Evolutionary conservation across 2,329 filamentous ascomycete species (phyloP), one percentile per base, ranked within the genome.

Genomic region (Alternaria infectoria): DNA sequence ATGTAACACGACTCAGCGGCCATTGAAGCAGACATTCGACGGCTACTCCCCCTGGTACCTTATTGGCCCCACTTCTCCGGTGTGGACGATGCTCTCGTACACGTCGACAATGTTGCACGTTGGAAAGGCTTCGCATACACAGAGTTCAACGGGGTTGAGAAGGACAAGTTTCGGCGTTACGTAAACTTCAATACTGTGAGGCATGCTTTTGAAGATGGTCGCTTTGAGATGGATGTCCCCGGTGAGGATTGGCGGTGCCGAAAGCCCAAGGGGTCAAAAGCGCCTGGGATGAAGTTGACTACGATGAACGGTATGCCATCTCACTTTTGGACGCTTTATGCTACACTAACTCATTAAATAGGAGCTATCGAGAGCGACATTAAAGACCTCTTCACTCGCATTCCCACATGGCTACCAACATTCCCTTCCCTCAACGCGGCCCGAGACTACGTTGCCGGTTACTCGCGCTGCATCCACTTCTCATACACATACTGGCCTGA

Each of bases 141-240:
- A 13, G 12, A n/a, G 6, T 58, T 58, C 28, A 28, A 30, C 3
- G 57, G 54, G 30, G 50, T 69, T 6, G 61, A 59, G 25, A 4
- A 23, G 52, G 12, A 10, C 3, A 61, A 40, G 44, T 69, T 45
- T 19, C 11, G 45, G 9, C 15, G 49, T 17, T 58, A 51, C 15
- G 46, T 58, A 5, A 43, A 58, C 5, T 58, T n/a, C 23, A 58
- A 58, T 4, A 6, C 49, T 54, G 15, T 59, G 44, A 30, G 63
- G 45, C 47, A 57, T 21, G 55, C 54, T 25, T 57, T 62, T 19
- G 43, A 52, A 28, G 55, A 54, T 0, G 58, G 63, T 6, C 12
- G 32, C 3, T 59, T 64, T n/a, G 25, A 46, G 13, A 49, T 65
- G 11, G 12, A 64, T 2, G 25, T 47, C 8, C 21, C 47, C 2